Percentiles rank a stretch among this genome's conserved stretches.
phyloP scores from a whole-genome alignment of 2,329 filamentous ascomycete genomes.

The Colletotrichum incanum region DNA sequence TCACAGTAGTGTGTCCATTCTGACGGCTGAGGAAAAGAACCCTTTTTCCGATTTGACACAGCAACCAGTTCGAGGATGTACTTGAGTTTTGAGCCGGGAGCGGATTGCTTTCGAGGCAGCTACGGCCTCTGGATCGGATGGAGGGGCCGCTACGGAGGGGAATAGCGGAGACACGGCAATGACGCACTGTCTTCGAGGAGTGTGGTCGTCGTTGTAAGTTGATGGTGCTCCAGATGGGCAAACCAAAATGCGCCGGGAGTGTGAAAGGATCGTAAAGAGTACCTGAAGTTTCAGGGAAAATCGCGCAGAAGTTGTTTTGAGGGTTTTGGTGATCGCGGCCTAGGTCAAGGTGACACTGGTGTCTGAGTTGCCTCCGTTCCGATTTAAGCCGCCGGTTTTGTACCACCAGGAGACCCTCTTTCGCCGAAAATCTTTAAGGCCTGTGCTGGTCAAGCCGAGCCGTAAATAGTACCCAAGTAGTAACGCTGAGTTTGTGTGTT shows the following conservation, averaged over 20 bases:
- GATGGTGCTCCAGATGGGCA: not conserved
- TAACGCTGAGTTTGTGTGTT: not conserved
- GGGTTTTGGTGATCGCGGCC: slow-evolving; percentile 22
- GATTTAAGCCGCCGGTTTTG: slow-evolving; percentile 38
- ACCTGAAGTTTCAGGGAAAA: slow-evolving; percentile 11
- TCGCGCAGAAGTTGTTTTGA: slow-evolving; percentile 30
- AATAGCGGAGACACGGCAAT: slow-evolving; percentile 41
- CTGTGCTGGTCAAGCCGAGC: slow-evolving; percentile 27
- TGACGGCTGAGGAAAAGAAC: not conserved
- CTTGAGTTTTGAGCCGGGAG: slow-evolving; percentile 3
- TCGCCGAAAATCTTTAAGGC: slow-evolving; percentile 31
- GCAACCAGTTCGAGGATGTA: slow-evolving; percentile 2
- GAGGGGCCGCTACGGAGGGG: slow-evolving; percentile 40
- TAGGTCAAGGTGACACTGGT: slow-evolving; percentile 27
- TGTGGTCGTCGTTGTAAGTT: not conserved
- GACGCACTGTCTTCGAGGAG: slow-evolving; percentile 31
- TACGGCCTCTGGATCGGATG: slow-evolving; percentile 39
- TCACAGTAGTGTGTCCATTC: slow-evolving; percentile 53
- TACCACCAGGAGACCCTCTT: slow-evolving; percentile 22
- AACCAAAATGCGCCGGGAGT: not conserved
- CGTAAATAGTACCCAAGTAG: not conserved
- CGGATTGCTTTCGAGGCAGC: slow-evolving; percentile 31
- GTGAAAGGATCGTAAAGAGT: not conserved
- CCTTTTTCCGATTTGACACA: not conserved
- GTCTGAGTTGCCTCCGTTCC: slow-evolving; percentile 41